Evolutionary conservation across 805 yeast genomes (phyloP).

Genomic region (Martiniozyma abietophila): DNA sequence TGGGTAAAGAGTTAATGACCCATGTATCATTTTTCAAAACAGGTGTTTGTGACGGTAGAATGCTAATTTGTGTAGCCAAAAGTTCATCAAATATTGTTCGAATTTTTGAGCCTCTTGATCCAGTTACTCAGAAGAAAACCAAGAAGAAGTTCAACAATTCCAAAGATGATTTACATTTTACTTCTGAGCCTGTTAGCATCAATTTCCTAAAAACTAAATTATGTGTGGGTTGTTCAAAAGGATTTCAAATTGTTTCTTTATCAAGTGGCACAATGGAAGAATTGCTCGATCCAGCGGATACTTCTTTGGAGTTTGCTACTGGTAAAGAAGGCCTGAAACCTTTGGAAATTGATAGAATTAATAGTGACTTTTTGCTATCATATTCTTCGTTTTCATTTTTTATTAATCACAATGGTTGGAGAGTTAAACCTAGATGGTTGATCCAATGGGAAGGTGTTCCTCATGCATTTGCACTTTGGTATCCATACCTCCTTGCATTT

Average conservation of each 20-base stretch:
- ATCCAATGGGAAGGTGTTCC: conserved; percentile 97
- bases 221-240: conserved; percentile 93
- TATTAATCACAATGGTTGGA: conserved; percentile 94
- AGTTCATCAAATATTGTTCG: conserved; percentile 70
- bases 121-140: conserved; percentile 46
- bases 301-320: conserved; percentile 89
- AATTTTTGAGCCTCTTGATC: conserved; percentile 85
- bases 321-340: conserved; percentile 72
- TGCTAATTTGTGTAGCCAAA: conserved; percentile 84
- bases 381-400: conserved; percentile 92
- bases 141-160: conserved; percentile 66
- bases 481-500: conserved; percentile 87
- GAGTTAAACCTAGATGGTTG: conserved; percentile 87
- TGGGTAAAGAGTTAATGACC: conserved; percentile 71
- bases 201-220: conserved; percentile 82
- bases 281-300: conserved; percentile 94
- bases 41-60: conserved; percentile 85
- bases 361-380: conserved; percentile 77
- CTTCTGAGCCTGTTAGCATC: conserved; percentile 84
- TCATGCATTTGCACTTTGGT: conserved; percentile 83
- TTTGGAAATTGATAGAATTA: conserved; percentile 82
- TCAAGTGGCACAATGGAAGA: conserved; percentile 81
- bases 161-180: conserved; percentile 67
- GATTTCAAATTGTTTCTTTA: conserved; percentile 88
- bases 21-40: conserved; percentile 87